phyloP scores from a whole-genome alignment of 1,139 yeast genomes.

The Geotrichum citri-aurantii region DNA sequence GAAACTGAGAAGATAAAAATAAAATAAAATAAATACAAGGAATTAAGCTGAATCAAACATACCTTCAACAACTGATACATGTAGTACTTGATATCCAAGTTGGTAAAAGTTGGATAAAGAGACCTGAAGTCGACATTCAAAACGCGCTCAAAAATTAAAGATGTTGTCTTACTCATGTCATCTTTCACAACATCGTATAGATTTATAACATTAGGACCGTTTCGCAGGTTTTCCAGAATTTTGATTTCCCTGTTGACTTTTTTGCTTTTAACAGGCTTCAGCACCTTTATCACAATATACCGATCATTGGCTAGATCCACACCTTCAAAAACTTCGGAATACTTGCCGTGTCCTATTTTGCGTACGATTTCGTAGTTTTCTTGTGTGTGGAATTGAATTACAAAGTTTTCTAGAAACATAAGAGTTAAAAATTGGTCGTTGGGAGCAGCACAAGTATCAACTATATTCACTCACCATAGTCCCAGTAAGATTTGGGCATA shows the following conservation, averaged over 20 bases:
- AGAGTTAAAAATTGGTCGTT: not conserved
- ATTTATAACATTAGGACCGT: conserved; percentile 73
- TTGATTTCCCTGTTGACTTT: conserved; percentile 89
- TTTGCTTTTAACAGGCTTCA: conserved; percentile 89
- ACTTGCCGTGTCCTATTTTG: conserved; percentile 90
- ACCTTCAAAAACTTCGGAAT: conserved; percentile 85
- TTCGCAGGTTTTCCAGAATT: conserved; percentile 72
- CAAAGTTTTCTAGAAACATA: conserved; percentile 34
- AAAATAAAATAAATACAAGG: no score
- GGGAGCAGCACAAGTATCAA: not conserved
- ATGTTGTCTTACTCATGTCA: conserved; percentile 78
- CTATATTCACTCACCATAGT: conserved; percentile 44
- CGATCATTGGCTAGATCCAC: conserved; percentile 39
- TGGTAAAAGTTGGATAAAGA: conserved; percentile 75
- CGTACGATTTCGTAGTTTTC: conserved; percentile 75
- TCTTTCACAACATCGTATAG: conserved; percentile 79
- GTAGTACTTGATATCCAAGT: conserved; percentile 71
- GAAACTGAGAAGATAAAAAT: not conserved
- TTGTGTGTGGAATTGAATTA: conserved; percentile 50
- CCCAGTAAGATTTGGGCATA: conserved; percentile 83
- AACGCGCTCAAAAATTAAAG: conserved; percentile 79
- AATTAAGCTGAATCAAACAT: not conserved
- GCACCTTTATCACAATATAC: conserved; percentile 67
- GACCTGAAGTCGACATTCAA: conserved; percentile 82
- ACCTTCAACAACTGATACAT: conserved; percentile 68